Base-by-base conservation (phyloP, 352 stramenopile genomes). In the Phytophthora pistaciae region DNA sequence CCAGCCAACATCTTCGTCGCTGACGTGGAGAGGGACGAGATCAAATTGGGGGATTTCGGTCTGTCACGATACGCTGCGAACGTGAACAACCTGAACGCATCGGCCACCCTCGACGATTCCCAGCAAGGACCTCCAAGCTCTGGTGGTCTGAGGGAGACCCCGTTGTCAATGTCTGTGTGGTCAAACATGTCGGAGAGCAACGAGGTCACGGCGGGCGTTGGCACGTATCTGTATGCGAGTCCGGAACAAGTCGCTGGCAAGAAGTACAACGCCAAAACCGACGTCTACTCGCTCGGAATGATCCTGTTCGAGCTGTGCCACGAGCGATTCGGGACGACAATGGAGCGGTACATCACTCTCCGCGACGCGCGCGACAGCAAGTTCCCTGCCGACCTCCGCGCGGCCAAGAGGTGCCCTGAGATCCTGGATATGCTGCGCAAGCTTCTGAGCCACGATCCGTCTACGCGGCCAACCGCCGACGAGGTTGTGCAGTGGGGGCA, bases 221-320 rank as follows among this genome's bases (percentile, higher is more conserved):
- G 92, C 11, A 98, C 92, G 16, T 96, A 96, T 70, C 72, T 97
- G 67, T 98, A 98, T 50, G 90, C 91, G 48, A 96, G 88, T 66
- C 92, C 92, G 0, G 92, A 98, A 63, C 92, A 98, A 79, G 88
- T 97, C 55, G 90, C 88, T 25, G 90, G 88, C 49, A 94, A 94
- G 64, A 90, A 93, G 60, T 99, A 98, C 75, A 92, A 96, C 65
- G 82, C 91, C 36, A 97, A 97, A 76, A 97, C 91, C 7, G 92
- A 98, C 54, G 85, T 98, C 33, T 98, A 96, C 66, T 96, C 91
- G 23, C 80, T 97, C 29, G 92, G 92, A 46, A 96, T 98, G 88
- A 96, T 98, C 48, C 79, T 98, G 7, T 98, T 97, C 46, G 92
- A 98, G 78, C 78, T 98, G 54, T 96, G 88, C 42, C 90, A 96